These are phyloP conservation scores for Penicillium samsonianum DNA, from an alignment of 495 filamentous ascomycete species.

Conservation along the genomic window DNA sequence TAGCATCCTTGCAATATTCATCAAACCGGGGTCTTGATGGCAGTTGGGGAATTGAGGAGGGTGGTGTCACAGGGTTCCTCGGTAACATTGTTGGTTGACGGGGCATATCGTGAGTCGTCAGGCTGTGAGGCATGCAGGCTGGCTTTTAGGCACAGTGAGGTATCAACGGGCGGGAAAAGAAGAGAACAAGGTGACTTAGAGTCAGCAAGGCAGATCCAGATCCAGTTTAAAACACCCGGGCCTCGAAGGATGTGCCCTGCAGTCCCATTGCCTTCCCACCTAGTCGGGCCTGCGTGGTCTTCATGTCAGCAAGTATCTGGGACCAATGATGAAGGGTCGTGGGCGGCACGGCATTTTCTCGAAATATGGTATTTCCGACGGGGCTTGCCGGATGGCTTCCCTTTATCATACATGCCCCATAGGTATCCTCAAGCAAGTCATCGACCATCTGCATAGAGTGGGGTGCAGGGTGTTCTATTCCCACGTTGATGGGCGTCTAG, in stretches of 20 bases:
- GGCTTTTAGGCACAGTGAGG: slow-evolving; percentile 17
- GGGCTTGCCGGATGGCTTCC: slow-evolving; percentile 17
- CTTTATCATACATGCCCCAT: slow-evolving; percentile 11
- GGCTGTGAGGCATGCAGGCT: slow-evolving; percentile 33
- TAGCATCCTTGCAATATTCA: slow-evolving; percentile 16
- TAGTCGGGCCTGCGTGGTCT: slow-evolving; percentile 15
- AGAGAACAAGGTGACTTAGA: not conserved
- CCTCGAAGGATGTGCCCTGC: slow-evolving; percentile 20
- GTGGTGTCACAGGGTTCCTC: slow-evolving; percentile 33
- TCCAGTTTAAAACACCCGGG: slow-evolving; percentile 9
- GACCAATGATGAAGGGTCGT: slow-evolving; percentile 24
- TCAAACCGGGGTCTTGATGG: not conserved
- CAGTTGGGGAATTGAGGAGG: slow-evolving; percentile 15
- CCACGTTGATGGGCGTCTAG: slow-evolving; percentile 37
- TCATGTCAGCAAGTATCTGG: slow-evolving; percentile 26
- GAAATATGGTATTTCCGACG: slow-evolving; percentile 17
- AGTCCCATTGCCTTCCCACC: slow-evolving; percentile 6
- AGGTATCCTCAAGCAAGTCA: slow-evolving; percentile 27
- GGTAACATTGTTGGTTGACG: slow-evolving; percentile 24
- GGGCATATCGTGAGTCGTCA: slow-evolving; percentile 29
- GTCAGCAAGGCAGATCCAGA: slow-evolving; percentile 9
- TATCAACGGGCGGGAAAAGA: slow-evolving; percentile 1
- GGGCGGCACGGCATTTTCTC: slow-evolving; percentile 8
- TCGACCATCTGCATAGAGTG: slow-evolving; percentile 24
- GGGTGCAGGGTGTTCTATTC: slow-evolving; percentile 16